phyloP scores from a whole-genome alignment of 1,284 basidiomycete species.

The Phaffia rhodozyma region DNA sequence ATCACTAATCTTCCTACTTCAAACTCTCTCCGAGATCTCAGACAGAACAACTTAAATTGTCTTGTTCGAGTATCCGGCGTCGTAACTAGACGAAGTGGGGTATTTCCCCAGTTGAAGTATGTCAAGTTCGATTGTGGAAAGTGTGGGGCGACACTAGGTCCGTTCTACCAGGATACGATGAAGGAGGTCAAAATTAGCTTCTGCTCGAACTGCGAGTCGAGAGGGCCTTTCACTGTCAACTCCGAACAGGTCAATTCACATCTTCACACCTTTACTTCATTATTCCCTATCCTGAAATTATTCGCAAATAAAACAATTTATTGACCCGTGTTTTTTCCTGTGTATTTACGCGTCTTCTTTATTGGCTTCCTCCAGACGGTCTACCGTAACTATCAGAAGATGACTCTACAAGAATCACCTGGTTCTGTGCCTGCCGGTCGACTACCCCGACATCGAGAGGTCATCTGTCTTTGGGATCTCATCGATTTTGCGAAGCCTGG shows the following conservation, averaged over 20 bases:
- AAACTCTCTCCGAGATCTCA: conserved; percentile 81
- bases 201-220: conserved; percentile 84
- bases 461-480: conserved; percentile 92
- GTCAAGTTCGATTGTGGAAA: conserved; percentile 97
- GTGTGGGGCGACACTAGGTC: conserved; percentile 82
- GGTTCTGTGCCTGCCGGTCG: conserved; percentile 95
- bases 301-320: not conserved
- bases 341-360: not conserved
- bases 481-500: conserved; percentile 97
- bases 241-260: conserved; percentile 63
- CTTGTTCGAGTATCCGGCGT: conserved; percentile 92
- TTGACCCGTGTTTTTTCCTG: not conserved
- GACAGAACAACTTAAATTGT: conserved; percentile 83
- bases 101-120: conserved; percentile 98
- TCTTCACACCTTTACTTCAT: no score
- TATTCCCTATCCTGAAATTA: not conserved
- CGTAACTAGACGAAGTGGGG: conserved; percentile 90
- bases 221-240: conserved; percentile 92
- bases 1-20: conserved; percentile 86
- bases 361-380: conserved; percentile 56
- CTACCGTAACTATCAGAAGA: conserved; percentile 97
- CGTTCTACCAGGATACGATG: conserved; percentile 94
- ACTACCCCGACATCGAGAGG: conserved; percentile 88
- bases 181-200: conserved; percentile 89
- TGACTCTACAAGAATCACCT: conserved; percentile 98